Conservation (phyloP, 2,329 filamentous ascomycete genomes). For the Alternaria arborescens region DNA sequence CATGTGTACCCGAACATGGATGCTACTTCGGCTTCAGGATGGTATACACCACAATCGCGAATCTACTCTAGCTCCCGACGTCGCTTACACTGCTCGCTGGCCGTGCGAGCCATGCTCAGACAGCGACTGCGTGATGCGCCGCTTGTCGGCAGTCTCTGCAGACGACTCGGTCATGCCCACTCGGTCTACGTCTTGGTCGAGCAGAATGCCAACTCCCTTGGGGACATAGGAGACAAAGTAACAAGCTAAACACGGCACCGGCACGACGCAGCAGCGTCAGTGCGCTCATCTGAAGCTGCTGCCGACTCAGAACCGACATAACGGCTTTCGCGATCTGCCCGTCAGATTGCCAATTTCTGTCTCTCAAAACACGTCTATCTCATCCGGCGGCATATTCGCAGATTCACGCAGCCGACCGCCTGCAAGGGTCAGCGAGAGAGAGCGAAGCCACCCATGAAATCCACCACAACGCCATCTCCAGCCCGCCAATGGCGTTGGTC, state of each 20-base stretch:
- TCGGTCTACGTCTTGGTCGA: conserved; percentile 4
- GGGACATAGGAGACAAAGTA: conserved; percentile 1
- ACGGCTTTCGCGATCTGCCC: background rate
- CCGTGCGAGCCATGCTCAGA: conserved; percentile 12
- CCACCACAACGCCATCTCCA: background rate
- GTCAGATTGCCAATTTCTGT: background rate
- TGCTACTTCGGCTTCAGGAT: background rate
- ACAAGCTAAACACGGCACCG: conserved; percentile 1
- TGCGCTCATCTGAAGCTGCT: conserved; percentile 2
- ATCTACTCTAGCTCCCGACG: background rate
- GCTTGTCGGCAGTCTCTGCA: conserved; percentile 2
- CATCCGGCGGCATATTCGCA: background rate
- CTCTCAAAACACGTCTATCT: conserved; percentile 1
- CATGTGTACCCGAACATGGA: background rate
- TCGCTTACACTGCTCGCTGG: background rate
- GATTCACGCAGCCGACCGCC: conserved; percentile 2
- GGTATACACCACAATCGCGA: background rate
- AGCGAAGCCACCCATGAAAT: conserved; percentile 7
- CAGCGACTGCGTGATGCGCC: conserved; percentile 4
- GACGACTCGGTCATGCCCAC: conserved; percentile 4
- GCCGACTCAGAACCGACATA: background rate
- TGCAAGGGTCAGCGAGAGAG: conserved; percentile 6
- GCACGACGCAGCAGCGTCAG: conserved; percentile 5
- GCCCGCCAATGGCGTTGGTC: conserved; percentile 5
- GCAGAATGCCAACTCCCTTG: conserved; percentile 8